Evolutionary conservation across 176 grass and related monocot genomes (phyloP), one percentile per base, ranked within the genome.

Genomic region (Areca catechu): DNA sequence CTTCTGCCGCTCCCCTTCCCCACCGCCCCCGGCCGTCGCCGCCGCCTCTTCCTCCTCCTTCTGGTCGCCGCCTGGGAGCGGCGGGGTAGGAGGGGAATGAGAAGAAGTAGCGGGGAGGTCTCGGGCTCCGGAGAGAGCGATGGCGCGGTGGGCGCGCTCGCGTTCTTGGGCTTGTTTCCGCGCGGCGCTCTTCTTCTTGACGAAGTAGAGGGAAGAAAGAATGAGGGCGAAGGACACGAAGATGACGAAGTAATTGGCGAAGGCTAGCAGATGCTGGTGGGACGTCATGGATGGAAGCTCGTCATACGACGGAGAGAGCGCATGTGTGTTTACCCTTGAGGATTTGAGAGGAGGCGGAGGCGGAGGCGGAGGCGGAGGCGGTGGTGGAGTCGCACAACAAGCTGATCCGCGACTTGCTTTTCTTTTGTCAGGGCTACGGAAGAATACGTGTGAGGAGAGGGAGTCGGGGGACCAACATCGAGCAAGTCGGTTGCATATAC

Each of bases 271-370:
- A 30, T 62, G 65, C 43, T 50, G 24, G 14, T 50, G 18, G 63
- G 80, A 74, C 72, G 64, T 76, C 81, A 82, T 82, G 62, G 81
- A 56, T 54, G 28, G 49, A 56, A 68, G 81, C 66, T 76, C 74
- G 75, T 80, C 92, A 83, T 91, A 24, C 71, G 80, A 73, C 19
- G 23, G 58, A 1, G 50, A 23, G 22, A 10, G 12, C 10, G 34
- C 3, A 12, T 43, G 34, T 1, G 34, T 43, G 9, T n/a, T n/a
- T n/a, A n/a, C n/a, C n/a, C n/a, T 43, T 1, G 34, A 43, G 34
- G 34, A 43, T 43, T 43, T 43, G 34, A 43, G 34, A 43, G 34
- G 9, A 43, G 34, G 34, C 34, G 34, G 34, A 43, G 34, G 28
- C 28, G 3, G 28, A 7, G 28, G 28, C 28, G 28, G 28, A 30